These are phyloP conservation scores for Ilex asprella DNA, from an alignment of 257 asterid genomes.

Conservation along the genomic window DNA sequence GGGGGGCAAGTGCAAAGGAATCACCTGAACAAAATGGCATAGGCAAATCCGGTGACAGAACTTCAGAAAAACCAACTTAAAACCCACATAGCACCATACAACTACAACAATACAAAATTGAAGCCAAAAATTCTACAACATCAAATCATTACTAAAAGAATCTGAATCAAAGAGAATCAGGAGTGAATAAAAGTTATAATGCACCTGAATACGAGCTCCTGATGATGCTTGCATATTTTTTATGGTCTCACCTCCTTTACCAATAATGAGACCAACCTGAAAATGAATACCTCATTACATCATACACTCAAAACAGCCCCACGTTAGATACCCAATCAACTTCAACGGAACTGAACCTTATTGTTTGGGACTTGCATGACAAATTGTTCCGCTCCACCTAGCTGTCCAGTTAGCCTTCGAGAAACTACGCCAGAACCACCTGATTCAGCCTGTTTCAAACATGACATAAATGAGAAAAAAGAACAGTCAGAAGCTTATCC, in stretches of 20 bases:
- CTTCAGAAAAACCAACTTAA: too few relatives aligned
- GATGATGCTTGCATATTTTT: slow-evolving; percentile 79
- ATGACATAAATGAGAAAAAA: slow-evolving; percentile 5
- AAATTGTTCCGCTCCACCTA: slow-evolving; percentile 61
- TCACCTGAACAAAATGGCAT: slow-evolving; percentile 49
- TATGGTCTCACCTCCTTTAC: slow-evolving; percentile 96
- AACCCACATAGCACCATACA: too few relatives aligned
- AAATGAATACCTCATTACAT: slow-evolving; percentile 9
- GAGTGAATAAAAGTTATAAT: neutral
- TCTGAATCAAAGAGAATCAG: too few relatives aligned
- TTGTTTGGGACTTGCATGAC: slow-evolving; percentile 70
- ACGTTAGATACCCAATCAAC: neutral
- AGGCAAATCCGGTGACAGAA: neutral
- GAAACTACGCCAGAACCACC: slow-evolving; percentile 72
- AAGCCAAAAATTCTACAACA: neutral
- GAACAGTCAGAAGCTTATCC: neutral
- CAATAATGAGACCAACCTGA: slow-evolving; percentile 96
- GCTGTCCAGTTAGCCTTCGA: slow-evolving; percentile 52
- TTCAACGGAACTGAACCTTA: slow-evolving; percentile 37
- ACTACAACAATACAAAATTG: neutral
- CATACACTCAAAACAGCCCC: neutral
- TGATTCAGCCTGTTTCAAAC: slow-evolving; percentile 62
- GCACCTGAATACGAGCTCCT: slow-evolving; percentile 92
- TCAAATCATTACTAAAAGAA: too few relatives aligned
- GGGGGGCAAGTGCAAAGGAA: slow-evolving; percentile 92